Conservation (phyloP, 441 rosid species). For the Brassica balearica region DNA sequence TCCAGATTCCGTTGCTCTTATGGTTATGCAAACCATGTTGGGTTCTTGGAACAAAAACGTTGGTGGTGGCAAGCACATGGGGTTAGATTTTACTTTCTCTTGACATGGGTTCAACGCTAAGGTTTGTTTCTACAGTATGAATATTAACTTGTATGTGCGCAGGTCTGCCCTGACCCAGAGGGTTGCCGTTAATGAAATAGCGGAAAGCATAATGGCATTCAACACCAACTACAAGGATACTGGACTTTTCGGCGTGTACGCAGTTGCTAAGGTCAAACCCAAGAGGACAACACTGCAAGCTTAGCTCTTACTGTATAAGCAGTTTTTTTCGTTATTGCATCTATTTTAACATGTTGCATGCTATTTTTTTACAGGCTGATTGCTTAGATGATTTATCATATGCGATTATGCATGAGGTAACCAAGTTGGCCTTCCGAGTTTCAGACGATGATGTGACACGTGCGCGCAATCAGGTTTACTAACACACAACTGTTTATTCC, state of each 20-base stretch:
- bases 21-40: constrained; percentile 98
- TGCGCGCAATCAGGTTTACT: constrained; percentile 92
- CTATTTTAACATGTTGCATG: no score
- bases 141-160: constrained; percentile 37
- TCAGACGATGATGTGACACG: constrained; percentile 95
- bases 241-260: constrained; percentile 97
- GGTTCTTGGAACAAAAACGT: constrained; percentile 94
- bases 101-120: background rate
- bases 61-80: constrained; percentile 98
- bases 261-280: constrained; percentile 85
- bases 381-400: constrained; percentile 91
- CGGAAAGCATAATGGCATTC: constrained; percentile 98
- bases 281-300: no score
- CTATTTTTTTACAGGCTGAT: constrained; percentile 66
- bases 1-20: constrained; percentile 92
- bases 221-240: constrained; percentile 99
- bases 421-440: constrained; percentile 88
- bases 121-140: background rate
- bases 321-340: no score
- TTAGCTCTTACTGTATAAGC: no score
- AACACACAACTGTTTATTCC: background rate
- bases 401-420: constrained; percentile 85
- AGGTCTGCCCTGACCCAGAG: constrained; percentile 92
- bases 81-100: constrained; percentile 57
- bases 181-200: constrained; percentile 85